Evolutionary conservation across 495 filamentous ascomycete species (phyloP).

Genomic region (Thermothielavioides terrestris): DNA sequence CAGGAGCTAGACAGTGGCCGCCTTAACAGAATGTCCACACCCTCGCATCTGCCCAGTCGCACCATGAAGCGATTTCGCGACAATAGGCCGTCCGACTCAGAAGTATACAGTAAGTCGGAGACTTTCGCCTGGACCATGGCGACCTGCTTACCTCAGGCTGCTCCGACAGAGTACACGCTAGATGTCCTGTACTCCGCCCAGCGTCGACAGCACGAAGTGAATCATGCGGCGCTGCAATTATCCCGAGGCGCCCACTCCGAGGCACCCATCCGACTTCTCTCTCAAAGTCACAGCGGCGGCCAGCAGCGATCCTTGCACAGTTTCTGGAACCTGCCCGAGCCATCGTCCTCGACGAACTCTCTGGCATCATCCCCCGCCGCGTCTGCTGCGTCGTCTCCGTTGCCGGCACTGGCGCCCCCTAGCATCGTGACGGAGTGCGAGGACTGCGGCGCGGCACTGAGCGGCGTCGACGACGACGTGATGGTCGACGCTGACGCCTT

Average conservation of each 20-base stretch:
- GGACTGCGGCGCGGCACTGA: slow-evolving; percentile 32
- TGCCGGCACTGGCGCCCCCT: background rate
- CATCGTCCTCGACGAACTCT: slow-evolving; percentile 7
- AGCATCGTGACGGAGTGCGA: slow-evolving; percentile 30
- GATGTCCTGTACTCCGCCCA: slow-evolving; percentile 40
- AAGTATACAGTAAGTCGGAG: slow-evolving; percentile 39
- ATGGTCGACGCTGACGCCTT: slow-evolving; percentile 20
- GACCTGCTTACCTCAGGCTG: slow-evolving; percentile 4
- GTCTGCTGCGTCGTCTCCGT: slow-evolving; percentile 3
- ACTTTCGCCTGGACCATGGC: background rate
- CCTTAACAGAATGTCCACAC: slow-evolving; percentile 20
- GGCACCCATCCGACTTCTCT: slow-evolving; percentile 4
- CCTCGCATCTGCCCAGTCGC: slow-evolving; percentile 33
- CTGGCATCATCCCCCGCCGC: slow-evolving; percentile 7
- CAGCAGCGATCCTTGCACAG: slow-evolving; percentile 39
- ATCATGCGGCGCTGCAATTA: background rate
- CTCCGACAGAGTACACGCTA: slow-evolving; percentile 37
- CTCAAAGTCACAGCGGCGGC: slow-evolving; percentile 5
- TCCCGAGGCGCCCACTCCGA: background rate
- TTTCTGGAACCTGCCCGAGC: slow-evolving; percentile 38
- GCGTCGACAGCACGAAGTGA: slow-evolving; percentile 22
- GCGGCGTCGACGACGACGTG: slow-evolving; percentile 17
- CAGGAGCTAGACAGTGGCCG: slow-evolving; percentile 15
- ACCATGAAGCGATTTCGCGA: slow-evolving; percentile 44
- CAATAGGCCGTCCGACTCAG: slow-evolving; percentile 39